These are phyloP conservation scores for Hymenoscyphus occultus DNA, from an alignment of 2,329 filamentous ascomycete genomes.

Conservation along the genomic window DNA sequence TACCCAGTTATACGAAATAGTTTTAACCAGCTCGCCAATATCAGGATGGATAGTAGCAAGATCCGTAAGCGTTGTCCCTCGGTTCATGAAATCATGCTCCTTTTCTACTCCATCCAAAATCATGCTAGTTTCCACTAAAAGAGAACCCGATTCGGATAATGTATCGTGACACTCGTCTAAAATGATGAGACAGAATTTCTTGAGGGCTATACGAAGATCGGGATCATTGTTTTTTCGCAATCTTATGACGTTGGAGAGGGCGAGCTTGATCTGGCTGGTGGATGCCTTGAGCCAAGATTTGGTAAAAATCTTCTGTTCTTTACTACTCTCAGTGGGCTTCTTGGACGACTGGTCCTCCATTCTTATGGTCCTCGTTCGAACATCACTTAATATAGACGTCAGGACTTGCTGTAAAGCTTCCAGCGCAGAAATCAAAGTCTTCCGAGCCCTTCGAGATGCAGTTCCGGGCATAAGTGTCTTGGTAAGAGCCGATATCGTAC, in stretches of 20 bases:
- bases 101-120: slow-evolving; percentile 57
- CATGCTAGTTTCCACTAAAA: slow-evolving; percentile 80
- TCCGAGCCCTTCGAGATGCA: slow-evolving; percentile 56
- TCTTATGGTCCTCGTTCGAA: slow-evolving; percentile 47
- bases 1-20: slow-evolving; percentile 76
- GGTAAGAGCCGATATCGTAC: slow-evolving; percentile 77
- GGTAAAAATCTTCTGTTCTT: slow-evolving; percentile 40
- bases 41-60: slow-evolving; percentile 61
- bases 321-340: slow-evolving; percentile 28
- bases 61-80: slow-evolving; percentile 52
- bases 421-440: slow-evolving; percentile 62
- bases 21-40: slow-evolving; percentile 63
- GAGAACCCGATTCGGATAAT: slow-evolving; percentile 62
- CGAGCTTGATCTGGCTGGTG: slow-evolving; percentile 75
- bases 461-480: slow-evolving; percentile 67
- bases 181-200: slow-evolving; percentile 68
- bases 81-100: slow-evolving; percentile 38
- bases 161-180: slow-evolving; percentile 76
- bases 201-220: slow-evolving; percentile 66
- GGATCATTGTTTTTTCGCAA: slow-evolving; percentile 66
- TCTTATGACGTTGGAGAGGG: slow-evolving; percentile 73
- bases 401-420: slow-evolving; percentile 55
- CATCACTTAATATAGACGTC: slow-evolving; percentile 54
- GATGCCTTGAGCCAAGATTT: slow-evolving; percentile 77
- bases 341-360: slow-evolving; percentile 15